Evolutionary conservation across 2,329 filamentous ascomycete species (phyloP), one percentile per base, ranked within the genome.

Genomic region (Albophoma yamanashiensis): DNA sequence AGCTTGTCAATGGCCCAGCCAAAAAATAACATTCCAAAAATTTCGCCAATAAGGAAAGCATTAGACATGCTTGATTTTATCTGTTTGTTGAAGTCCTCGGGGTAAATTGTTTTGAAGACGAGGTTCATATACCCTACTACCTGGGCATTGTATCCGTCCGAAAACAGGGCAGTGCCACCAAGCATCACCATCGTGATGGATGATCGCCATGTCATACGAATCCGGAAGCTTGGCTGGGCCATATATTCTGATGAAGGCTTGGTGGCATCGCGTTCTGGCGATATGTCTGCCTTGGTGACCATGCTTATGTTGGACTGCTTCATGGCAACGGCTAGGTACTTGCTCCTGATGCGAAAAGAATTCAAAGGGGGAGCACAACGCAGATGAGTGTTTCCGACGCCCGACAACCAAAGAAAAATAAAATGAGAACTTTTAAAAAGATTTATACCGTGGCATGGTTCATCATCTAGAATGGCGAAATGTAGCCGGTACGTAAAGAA

Each of bases 1-100:
- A 79, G 67, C 42, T 74, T 74, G 65, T 80, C 78, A 61, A 76
- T 78, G 34, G 72, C 75, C 50, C 78, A 65, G 6, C 74, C 75
- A 22, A 76, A 70, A 25, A 72, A 66, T 2, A 77, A 60, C 67
- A 75, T 74, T 38, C 76, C 75, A 56, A 77, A 71, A 2, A 78
- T 72, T 50, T 75, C 73, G 31, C 76, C 75, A 22, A 77, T 69
- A 0, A 77, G 65, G 6, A 76, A 68, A 3, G 75, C 69, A 59
- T 75, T 76, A 15, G 72, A 76, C 8, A 76, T 67, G 52, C 71
- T 69, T 0, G 74, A 75, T 63, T 72, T 76, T 53, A 76, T 68
- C 0, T 61, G 58, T 0, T 67, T 61, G 1, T 71, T 73, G 60
- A 71, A 74, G 20, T 71, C 66, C 17, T 67, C 61, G 1, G 69